These are phyloP conservation scores for Acrocalymma vagum DNA, from an alignment of 2,329 filamentous ascomycete genomes.

Conservation along the genomic window DNA sequence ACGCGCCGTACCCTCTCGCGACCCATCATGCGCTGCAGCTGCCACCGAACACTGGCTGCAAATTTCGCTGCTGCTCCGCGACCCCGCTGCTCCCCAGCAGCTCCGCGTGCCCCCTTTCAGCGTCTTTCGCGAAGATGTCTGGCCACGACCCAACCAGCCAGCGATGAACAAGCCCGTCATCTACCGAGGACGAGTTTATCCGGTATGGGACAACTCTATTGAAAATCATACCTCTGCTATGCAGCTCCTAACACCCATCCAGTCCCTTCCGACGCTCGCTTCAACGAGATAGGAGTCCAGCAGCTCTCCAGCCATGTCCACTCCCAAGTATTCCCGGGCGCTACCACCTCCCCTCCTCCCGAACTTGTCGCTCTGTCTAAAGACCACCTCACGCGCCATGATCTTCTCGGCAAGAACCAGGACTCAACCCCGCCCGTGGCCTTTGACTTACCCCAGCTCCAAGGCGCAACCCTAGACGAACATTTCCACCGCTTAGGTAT, in stretches of 20 bases:
- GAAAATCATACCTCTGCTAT: not conserved
- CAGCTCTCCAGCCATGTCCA: slow-evolving; percentile 88
- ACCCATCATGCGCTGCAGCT: slow-evolving; percentile 45
- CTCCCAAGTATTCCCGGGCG: slow-evolving; percentile 78
- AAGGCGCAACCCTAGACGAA: slow-evolving; percentile 85
- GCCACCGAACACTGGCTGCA: slow-evolving; percentile 27
- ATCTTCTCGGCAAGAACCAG: slow-evolving; percentile 88
- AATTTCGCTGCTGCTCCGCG: slow-evolving; percentile 28
- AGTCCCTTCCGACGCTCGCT: slow-evolving; percentile 68
- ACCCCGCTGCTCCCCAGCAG: slow-evolving; percentile 9
- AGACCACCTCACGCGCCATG: slow-evolving; percentile 84
- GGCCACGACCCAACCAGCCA: slow-evolving; percentile 26
- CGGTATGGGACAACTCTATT: slow-evolving; percentile 20
- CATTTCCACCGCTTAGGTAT: slow-evolving; percentile 90
- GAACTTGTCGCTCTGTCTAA: slow-evolving; percentile 81
- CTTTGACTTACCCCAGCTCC: slow-evolving; percentile 83
- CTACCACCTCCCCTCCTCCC: slow-evolving; percentile 63
- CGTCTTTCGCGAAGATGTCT: slow-evolving; percentile 33
- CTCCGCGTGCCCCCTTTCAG: slow-evolving; percentile 18
- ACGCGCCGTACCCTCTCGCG: slow-evolving; percentile 17
- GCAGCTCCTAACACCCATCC: slow-evolving; percentile 11
- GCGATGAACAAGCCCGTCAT: slow-evolving; percentile 11
- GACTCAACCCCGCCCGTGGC: slow-evolving; percentile 77
- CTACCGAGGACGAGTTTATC: slow-evolving; percentile 20
- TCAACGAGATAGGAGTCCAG: slow-evolving; percentile 94